A percentile compares a stretch with the other conserved stretches of the same genome.
Conservation (phyloP, 2,329 filamentous ascomycete genomes). For the Cadophora gregata region DNA sequence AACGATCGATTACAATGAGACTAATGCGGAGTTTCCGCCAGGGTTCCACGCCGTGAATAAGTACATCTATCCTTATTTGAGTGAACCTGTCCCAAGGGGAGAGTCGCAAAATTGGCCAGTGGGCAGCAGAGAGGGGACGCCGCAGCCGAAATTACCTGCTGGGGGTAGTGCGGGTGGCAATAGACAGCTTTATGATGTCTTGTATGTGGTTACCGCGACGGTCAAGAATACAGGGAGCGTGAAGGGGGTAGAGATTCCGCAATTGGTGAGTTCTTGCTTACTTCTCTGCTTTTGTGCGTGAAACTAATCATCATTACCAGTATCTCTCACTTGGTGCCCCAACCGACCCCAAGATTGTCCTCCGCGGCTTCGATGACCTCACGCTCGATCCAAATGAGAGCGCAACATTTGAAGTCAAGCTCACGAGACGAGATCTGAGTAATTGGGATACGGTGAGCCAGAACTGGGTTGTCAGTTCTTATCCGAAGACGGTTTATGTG, state of each 20-base stretch:
- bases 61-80: slow-evolving; percentile 63
- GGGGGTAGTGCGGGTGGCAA: slow-evolving; percentile 61
- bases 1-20: slow-evolving; percentile 63
- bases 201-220: slow-evolving; percentile 58
- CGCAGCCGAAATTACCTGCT: slow-evolving; percentile 53
- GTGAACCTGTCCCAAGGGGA: slow-evolving; percentile 47
- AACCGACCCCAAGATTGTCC: slow-evolving; percentile 67
- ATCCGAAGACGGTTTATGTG: slow-evolving; percentile 43
- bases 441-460: slow-evolving; percentile 82
- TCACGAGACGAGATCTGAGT: slow-evolving; percentile 83
- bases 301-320: slow-evolving; percentile 43
- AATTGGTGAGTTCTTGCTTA: slow-evolving; percentile 48
- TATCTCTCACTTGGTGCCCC: slow-evolving; percentile 83
- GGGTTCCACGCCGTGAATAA: slow-evolving; percentile 51
- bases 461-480: slow-evolving; percentile 71
- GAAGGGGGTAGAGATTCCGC: slow-evolving; percentile 61
- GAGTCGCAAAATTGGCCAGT: slow-evolving; percentile 43
- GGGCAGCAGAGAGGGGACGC: slow-evolving; percentile 50
- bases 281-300: slow-evolving; percentile 12
- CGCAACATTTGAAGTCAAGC: slow-evolving; percentile 67
- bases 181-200: slow-evolving; percentile 57
- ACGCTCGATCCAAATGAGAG: slow-evolving; percentile 70
- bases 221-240: slow-evolving; percentile 62
- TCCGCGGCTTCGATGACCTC: slow-evolving; percentile 84
- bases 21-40: slow-evolving; percentile 71